phyloP scores from a whole-genome alignment of 371 early-diverging fungal genomes.

The Circinella minor region DNA sequence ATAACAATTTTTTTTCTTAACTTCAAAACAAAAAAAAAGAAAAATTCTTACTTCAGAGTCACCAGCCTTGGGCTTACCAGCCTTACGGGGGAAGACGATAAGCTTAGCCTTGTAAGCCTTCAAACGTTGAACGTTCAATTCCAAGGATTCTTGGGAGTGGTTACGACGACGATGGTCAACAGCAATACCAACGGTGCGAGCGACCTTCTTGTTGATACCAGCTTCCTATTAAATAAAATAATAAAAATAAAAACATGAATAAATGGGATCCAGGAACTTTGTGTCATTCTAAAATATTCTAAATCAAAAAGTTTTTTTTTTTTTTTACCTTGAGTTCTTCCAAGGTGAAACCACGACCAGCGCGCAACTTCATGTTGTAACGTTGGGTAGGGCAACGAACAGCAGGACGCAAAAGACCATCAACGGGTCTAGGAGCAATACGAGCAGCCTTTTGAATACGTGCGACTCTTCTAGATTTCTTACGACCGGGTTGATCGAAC shows the following conservation, averaged over 20 bases:
- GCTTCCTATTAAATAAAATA: constrained; percentile 68
- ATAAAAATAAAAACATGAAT: not conserved
- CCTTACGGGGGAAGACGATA: constrained; percentile 94
- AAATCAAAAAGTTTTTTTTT: too few relatives aligned
- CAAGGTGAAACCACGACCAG: constrained; percentile 99
- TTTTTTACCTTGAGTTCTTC: constrained; percentile 94
- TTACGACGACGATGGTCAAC: constrained; percentile 99
- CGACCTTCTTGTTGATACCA: constrained; percentile 94
- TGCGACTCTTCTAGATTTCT: constrained; percentile 87
- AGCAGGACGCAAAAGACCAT: constrained; percentile 97
- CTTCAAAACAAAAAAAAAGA: too few relatives aligned
- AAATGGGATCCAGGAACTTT: not conserved
- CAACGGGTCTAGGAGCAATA: constrained; percentile 97
- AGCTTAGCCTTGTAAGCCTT: constrained; percentile 95
- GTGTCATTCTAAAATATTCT: not conserved
- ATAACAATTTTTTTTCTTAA: not conserved
- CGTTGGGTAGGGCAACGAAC: constrained; percentile 98
- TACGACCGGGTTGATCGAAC: constrained; percentile 99
- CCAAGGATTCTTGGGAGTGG: constrained; percentile 94
- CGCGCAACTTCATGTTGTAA: constrained; percentile 99
- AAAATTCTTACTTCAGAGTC: constrained; percentile 55
- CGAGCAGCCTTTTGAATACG: constrained; percentile 96
- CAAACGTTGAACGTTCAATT: constrained; percentile 96
- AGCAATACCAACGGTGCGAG: constrained; percentile 96
- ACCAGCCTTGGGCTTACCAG: constrained; percentile 86